Evolutionary conservation across 2,329 filamentous ascomycete genomes (phyloP), one percentile per base, ranked within the genome.

Genomic region (Botrytis paeoniae): DNA sequence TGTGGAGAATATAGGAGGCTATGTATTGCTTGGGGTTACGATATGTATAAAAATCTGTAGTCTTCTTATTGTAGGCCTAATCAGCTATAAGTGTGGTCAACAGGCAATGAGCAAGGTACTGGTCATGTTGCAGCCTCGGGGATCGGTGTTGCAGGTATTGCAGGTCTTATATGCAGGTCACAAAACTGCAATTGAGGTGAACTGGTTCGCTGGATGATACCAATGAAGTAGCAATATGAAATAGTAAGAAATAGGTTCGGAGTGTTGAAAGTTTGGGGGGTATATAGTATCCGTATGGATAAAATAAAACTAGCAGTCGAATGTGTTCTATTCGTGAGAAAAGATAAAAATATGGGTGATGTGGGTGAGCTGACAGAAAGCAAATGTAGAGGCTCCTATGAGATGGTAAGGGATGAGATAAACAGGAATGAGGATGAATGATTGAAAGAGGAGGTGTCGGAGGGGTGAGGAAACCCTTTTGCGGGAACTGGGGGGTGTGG

Each of bases 51-150:
- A 51, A 65, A 69, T 54, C 59, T 64, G 37, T 37, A 69, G 69
- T 75, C 62, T 70, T 64, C 43, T 10, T 70, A 57, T 74, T 48
- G 75, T 69, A 57, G 75, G 73, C 72, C 74, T 51, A 74, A 75
- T 75, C 71, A 75, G 69, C 76, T 74, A 70, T 37, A 68, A 48
- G 70, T 72, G 75, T 68, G 71, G 75, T 78, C 75, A 78, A 78
- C 70, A 74, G 72, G 76, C 45, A 74, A 70, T 57, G 57, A 73
- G 70, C 76, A 73, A 73, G 76, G 75, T 75, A 71, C 48, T 75
- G 77, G 70, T 77, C 79, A 80, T 80, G 75, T 69, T 78, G 76
- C 75, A 78, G 75, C 77, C 76, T 78, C 71, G 73, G 72, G 72
- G 62, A 65, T 61, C 22, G 63, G 37, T 71, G 73, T 69, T 61